Conservation (phyloP, 2,329 filamentous ascomycete species). For the Neurospora crassa region DNA sequence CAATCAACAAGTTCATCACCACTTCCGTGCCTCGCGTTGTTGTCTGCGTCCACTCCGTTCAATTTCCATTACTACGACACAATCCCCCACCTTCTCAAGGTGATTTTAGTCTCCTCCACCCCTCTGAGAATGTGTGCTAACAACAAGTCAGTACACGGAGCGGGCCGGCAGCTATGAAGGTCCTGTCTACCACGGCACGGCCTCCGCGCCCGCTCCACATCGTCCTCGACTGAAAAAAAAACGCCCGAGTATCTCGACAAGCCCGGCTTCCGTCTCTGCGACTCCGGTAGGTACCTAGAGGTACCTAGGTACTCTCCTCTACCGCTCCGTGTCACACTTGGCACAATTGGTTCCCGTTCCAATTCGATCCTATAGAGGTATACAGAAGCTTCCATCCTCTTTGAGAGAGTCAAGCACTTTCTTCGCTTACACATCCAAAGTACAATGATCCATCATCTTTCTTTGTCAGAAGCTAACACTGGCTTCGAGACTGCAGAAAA, state of each 20-base stretch:
- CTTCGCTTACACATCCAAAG: background rate
- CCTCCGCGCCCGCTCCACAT: background rate
- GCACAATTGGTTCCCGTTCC: no score
- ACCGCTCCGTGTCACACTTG: background rate
- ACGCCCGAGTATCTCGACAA: background rate
- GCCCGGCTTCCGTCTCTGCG: background rate
- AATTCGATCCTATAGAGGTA: no score
- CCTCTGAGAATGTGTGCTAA: background rate
- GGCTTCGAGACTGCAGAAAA: background rate
- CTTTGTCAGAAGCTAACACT: background rate
- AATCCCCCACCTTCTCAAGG: background rate
- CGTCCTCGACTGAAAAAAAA: background rate
- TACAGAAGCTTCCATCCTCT: no score
- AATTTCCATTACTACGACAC: background rate
- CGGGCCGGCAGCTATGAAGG: background rate
- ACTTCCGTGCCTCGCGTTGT: background rate
- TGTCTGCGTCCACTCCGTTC: background rate
- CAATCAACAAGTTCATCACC: background rate
- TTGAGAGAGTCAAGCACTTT: background rate
- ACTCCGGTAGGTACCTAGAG: background rate
- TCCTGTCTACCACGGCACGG: background rate
- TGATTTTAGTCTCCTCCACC: background rate
- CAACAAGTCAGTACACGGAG: background rate
- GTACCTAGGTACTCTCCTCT: no score
- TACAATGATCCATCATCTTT: background rate